Percentiles rank a stretch among this genome's conserved stretches.
phyloP scores from a whole-genome alignment of 1,284 basidiomycete genomes.

The Agroathelia rolfsii region DNA sequence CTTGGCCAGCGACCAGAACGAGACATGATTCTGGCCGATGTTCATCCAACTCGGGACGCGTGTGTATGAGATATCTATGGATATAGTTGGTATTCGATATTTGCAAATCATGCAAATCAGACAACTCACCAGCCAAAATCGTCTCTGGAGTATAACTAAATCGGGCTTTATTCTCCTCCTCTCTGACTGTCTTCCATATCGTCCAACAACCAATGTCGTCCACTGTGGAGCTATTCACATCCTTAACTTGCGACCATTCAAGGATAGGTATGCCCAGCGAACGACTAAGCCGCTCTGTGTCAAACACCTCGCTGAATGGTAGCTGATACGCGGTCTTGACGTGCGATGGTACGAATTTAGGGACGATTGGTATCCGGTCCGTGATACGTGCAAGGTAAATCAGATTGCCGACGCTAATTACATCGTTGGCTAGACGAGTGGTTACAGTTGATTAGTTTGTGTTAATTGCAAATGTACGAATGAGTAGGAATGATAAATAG shows the following conservation, averaged over 20 bases:
- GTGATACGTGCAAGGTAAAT: constrained; percentile 58
- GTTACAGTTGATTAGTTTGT: too few species aligned
- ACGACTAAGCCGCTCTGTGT: constrained; percentile 35
- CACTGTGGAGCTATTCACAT: constrained; percentile 24
- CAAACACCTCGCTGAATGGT: constrained; percentile 42
- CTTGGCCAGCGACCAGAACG: constrained; percentile 28
- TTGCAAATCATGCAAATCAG: neutral
- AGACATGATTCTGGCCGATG: constrained; percentile 31
- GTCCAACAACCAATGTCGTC: constrained; percentile 69
- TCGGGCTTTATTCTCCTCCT: constrained; percentile 34
- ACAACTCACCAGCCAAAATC: constrained; percentile 41
- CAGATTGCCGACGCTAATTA: constrained; percentile 60
- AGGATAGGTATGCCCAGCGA: constrained; percentile 33
- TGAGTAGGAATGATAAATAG: too few species aligned
- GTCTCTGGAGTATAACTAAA: constrained; percentile 30
- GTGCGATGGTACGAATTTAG: constrained; percentile 58
- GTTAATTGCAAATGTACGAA: too few species aligned
- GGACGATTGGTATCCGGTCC: constrained; percentile 53
- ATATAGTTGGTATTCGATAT: too few species aligned
- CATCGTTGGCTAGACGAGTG: constrained; percentile 51
- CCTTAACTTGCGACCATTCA: constrained; percentile 48
- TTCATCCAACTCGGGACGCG: constrained; percentile 27
- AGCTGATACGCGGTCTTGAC: constrained; percentile 38
- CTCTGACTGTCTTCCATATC: constrained; percentile 45
- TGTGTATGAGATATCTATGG: constrained; percentile 25